These are phyloP conservation scores for Colletotrichum sojae DNA, from an alignment of 2,329 filamentous ascomycete genomes.

Conservation along the genomic window DNA sequence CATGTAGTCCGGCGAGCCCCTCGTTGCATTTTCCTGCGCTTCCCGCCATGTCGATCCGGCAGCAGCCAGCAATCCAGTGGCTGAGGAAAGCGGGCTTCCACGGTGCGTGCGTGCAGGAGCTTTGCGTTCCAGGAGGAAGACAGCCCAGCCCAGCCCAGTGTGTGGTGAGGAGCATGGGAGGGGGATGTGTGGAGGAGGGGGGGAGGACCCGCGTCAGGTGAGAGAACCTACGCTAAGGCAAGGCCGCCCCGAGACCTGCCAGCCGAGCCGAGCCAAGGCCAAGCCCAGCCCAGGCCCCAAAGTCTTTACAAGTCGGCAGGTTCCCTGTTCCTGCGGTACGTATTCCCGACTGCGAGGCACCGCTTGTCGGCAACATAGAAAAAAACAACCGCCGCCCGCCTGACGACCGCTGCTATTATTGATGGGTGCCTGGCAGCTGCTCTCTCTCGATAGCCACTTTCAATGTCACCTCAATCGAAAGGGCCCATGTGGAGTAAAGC, in stretches of 20 bases:
- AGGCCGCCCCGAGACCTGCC: constrained; percentile 21
- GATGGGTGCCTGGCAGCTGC: constrained; percentile 25
- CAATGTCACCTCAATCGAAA: constrained; percentile 23
- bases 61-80: constrained; percentile 32
- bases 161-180: too few relatives aligned
- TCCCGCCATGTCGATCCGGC: constrained; percentile 36
- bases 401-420: neutral
- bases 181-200: neutral
- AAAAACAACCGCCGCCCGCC: neutral
- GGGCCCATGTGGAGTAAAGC: constrained; percentile 18
- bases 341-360: constrained; percentile 10
- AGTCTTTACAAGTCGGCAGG: constrained; percentile 5
- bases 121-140: neutral
- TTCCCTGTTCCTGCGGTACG: constrained; percentile 13
- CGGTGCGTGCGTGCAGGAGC: constrained; percentile 1
- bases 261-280: constrained; percentile 12
- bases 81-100: neutral
- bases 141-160: too few relatives aligned
- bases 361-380: neutral
- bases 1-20: constrained; percentile 15
- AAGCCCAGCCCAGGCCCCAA: neutral
- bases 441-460: constrained; percentile 16
- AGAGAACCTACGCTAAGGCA: neutral
- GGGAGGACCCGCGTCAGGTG: constrained; percentile 19
- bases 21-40: constrained; percentile 22